phyloP scores from a whole-genome alignment of 2,329 filamentous ascomycete species.

The Bimuria novae-zelandiae region DNA sequence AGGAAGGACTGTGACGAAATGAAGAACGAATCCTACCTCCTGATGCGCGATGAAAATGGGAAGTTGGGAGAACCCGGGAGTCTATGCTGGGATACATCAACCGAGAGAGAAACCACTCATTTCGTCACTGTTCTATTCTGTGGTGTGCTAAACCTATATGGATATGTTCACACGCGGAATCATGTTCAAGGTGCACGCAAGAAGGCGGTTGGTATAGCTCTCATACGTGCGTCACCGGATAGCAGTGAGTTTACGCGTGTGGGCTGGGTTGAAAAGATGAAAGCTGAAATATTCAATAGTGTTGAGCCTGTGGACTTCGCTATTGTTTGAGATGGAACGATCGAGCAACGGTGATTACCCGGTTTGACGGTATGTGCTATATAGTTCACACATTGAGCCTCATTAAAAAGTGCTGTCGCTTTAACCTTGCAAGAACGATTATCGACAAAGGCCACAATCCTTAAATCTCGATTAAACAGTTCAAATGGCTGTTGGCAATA shows the following conservation, averaged over 20 bases:
- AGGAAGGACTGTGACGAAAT: not conserved
- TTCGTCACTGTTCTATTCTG: not conserved
- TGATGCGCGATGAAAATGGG: not conserved
- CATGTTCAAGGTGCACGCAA: not conserved
- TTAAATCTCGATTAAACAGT: too few relatives aligned
- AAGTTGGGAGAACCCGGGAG: not conserved
- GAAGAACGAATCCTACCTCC: not conserved
- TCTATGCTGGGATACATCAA: not conserved
- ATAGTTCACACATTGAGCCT: too few relatives aligned
- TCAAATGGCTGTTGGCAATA: too few relatives aligned
- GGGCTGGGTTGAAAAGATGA: not conserved
- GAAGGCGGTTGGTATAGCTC: not conserved
- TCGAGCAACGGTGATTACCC: too few relatives aligned
- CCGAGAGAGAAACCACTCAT: not conserved
- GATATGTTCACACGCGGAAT: not conserved
- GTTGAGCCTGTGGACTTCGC: not conserved
- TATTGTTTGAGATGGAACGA: too few relatives aligned
- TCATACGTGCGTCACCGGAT: not conserved
- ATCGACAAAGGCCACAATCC: too few relatives aligned
- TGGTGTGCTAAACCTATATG: not conserved
- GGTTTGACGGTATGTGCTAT: too few relatives aligned
- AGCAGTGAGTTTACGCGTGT: not conserved
- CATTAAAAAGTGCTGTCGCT: too few relatives aligned
- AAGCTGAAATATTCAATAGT: not conserved
- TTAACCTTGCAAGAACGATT: too few relatives aligned